Evolutionary conservation across 1,139 yeast species (phyloP).

Genomic region (Hansenula lynferdii): DNA sequence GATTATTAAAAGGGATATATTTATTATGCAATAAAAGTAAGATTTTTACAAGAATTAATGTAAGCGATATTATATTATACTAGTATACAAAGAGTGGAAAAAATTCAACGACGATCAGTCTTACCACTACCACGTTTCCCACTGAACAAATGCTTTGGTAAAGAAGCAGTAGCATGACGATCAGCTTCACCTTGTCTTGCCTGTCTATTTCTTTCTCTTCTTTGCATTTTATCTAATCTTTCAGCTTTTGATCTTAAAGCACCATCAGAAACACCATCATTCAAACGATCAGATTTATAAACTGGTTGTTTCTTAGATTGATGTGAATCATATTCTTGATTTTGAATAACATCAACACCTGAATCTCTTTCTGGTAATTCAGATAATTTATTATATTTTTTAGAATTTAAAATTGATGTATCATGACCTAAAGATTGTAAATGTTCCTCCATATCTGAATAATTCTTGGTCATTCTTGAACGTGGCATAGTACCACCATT

Average conservation of each 20-base stretch:
- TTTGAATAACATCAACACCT: slow-evolving; percentile 70
- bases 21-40: too few relatives aligned
- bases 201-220: slow-evolving; percentile 88
- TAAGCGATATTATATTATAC: too few relatives aligned
- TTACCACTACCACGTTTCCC: slow-evolving; percentile 97
- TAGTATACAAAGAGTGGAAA: too few relatives aligned
- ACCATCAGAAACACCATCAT: slow-evolving; percentile 83
- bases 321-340: slow-evolving; percentile 42
- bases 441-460: slow-evolving; percentile 79
- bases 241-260: slow-evolving; percentile 83
- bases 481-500: slow-evolving; percentile 93
- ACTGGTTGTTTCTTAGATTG: slow-evolving; percentile 25
- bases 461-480: slow-evolving; percentile 74
- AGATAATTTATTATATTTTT: slow-evolving; percentile 37
- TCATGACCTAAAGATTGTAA: slow-evolving; percentile 91
- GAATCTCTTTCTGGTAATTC: slow-evolving; percentile 41
- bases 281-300: slow-evolving; percentile 74
- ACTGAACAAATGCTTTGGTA: slow-evolving; percentile 91
- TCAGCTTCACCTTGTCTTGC: slow-evolving; percentile 97
- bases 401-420: slow-evolving; percentile 53
- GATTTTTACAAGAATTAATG: too few relatives aligned
- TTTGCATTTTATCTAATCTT: slow-evolving; percentile 80
- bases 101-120: slow-evolving; percentile 48
- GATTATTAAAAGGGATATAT: neutral
- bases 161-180: slow-evolving; percentile 77